These are phyloP conservation scores for Cryptococcus sp. DNA, from an alignment of 1,284 basidiomycete genomes.

Conservation along the genomic window DNA sequence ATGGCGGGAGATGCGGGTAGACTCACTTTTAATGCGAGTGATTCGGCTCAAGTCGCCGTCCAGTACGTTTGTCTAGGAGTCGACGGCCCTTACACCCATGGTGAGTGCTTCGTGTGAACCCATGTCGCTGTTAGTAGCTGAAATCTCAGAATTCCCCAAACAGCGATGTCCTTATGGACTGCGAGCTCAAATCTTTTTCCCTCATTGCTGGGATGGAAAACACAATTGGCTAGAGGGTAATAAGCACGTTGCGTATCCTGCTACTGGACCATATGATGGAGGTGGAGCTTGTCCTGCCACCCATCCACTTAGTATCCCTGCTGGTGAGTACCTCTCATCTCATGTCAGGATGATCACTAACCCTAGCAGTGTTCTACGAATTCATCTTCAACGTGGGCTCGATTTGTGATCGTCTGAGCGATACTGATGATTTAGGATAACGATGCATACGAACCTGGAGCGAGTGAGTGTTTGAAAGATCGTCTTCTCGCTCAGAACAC, in stretches of 20 bases:
- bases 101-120: neutral
- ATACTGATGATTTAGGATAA: neutral
- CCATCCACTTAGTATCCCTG: slow-evolving; percentile 16
- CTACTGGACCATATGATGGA: slow-evolving; percentile 12
- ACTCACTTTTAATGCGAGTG: slow-evolving; percentile 10
- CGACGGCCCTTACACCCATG: neutral
- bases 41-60: slow-evolving; percentile 14
- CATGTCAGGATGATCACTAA: no score
- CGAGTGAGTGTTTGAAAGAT: neutral
- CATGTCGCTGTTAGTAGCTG: neutral
- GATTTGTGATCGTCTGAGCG: neutral
- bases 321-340: neutral
- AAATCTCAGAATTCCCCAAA: slow-evolving; percentile 17
- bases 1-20: slow-evolving; percentile 18
- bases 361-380: slow-evolving; percentile 23
- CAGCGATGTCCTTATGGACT: slow-evolving; percentile 20
- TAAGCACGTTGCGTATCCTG: slow-evolving; percentile 19
- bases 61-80: slow-evolving; percentile 18
- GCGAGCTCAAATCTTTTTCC: slow-evolving; percentile 25
- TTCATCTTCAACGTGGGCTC: slow-evolving; percentile 18
- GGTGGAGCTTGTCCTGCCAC: slow-evolving; percentile 21
- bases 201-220: slow-evolving; percentile 27
- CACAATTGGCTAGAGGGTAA: slow-evolving; percentile 23
- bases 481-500: neutral
- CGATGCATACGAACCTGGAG: neutral